Conservation (phyloP, 192 early-diverging fungal species). For the Podila verticillata region DNA sequence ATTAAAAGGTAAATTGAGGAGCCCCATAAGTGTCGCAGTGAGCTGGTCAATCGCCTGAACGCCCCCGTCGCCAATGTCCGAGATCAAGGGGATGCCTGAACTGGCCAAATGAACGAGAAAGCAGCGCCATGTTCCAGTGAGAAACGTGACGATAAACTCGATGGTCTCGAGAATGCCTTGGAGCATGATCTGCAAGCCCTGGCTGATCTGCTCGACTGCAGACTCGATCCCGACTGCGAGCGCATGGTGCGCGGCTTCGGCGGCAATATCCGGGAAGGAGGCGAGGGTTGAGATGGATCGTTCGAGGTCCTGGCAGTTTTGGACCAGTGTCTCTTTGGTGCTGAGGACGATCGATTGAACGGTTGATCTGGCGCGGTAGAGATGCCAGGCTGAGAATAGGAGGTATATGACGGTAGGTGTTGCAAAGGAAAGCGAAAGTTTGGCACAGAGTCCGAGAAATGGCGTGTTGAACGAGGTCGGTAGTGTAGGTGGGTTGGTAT, state of each 20-base stretch:
- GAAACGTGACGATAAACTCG: conserved; percentile 8
- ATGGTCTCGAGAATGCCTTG: conserved; percentile 22
- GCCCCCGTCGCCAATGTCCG: conserved; percentile 24
- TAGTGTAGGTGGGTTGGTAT: not conserved
- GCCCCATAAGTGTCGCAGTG: not conserved
- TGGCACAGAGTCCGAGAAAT: conserved; percentile 19
- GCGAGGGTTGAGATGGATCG: not conserved
- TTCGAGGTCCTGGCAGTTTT: conserved; percentile 23
- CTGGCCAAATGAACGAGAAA: conserved; percentile 22
- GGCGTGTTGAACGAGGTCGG: not conserved
- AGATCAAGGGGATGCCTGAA: conserved; percentile 20
- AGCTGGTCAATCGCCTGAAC: conserved; percentile 33
- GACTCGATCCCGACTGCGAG: conserved; percentile 11
- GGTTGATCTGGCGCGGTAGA: conserved; percentile 9
- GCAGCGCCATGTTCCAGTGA: conserved; percentile 44
- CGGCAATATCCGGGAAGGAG: conserved; percentile 24
- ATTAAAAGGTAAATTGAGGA: conserved; percentile 14
- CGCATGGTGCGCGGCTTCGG: conserved; percentile 11
- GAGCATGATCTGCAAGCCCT: conserved; percentile 18
- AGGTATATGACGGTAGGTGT: conserved; percentile 25
- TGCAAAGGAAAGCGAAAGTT: conserved; percentile 32
- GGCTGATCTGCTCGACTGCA: conserved; percentile 18
- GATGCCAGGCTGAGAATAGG: conserved; percentile 23
- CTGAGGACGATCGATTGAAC: not conserved
- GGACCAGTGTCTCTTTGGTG: conserved; percentile 7